Evolutionary conservation across 78 protist species (phyloP), one percentile per base, ranked within the genome.

Genomic region (Chrysochromulina tobinii): DNA sequence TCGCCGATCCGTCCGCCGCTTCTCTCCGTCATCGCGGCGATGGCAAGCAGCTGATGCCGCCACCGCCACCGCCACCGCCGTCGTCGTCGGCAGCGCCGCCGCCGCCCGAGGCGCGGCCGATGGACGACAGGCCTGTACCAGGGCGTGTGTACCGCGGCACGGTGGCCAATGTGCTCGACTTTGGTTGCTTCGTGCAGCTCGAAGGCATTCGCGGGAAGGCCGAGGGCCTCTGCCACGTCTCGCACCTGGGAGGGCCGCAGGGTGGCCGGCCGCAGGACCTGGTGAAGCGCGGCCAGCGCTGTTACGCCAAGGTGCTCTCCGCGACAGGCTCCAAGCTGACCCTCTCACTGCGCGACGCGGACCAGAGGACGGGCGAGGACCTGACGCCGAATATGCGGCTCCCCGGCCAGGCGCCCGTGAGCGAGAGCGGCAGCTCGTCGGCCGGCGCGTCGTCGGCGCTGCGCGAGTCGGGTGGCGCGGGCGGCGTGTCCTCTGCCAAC

Each of bases 361-460:
- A 98, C 90, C 99, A 98, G 77, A 5, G 20, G 51, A 94, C 98
- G 25, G 98, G 98, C 27, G 94, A 69, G 54, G 99, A 98, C 79
- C 88, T 97, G 79, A 51, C 59, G 57, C 97, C 98, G 21, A 64
- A 53, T 51, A 38, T 38, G 38, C 38, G 38, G 38, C 38, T 38
- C 38, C 38, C 38, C 38, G 38, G 38, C 38, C 38, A 38, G 38
- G 38, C 38, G 38, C 38, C 38, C 38, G 38, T 38, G 38, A 38
- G 38, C 15, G 20, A 8, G n/a, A 69, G 79, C 67, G 67, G 21
- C 6, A 11, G 20, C 23, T 20, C 20, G 67, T 17, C 20, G 67
- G 17, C 51, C n/a, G 11, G 77, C 38, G 77, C 48, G 77, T 12
- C 21, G 21, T 8, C 77, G 77, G 15, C 77, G 38, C 38, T 38